Evolutionary conservation across 1,284 basidiomycete species (phyloP).

Genomic region (Thelephora terrestris): DNA sequence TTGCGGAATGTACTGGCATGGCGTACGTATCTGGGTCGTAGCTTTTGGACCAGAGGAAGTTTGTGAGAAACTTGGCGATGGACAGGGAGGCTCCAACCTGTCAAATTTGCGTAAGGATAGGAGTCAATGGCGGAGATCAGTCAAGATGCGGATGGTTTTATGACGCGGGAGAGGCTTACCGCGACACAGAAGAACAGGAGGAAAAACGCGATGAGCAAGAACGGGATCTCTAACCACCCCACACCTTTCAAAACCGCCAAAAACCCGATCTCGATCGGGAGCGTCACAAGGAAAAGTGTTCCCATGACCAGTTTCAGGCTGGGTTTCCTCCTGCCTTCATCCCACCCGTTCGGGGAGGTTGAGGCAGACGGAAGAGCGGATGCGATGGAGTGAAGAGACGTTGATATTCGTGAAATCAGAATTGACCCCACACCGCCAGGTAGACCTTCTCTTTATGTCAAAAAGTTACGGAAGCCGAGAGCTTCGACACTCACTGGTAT

Average conservation of each 20-base stretch:
- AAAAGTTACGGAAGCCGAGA: neutral
- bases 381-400: constrained; percentile 62
- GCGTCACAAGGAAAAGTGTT: constrained; percentile 61
- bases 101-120: neutral
- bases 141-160: neutral
- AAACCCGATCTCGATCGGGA: constrained; percentile 73
- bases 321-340: constrained; percentile 24
- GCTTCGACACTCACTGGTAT: constrained; percentile 52
- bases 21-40: constrained; percentile 93
- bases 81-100: constrained; percentile 65
- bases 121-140: neutral
- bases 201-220: constrained; percentile 57
- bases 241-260: constrained; percentile 52
- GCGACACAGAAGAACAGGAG: constrained; percentile 64
- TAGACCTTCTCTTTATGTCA: constrained; percentile 39
- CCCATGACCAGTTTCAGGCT: constrained; percentile 45
- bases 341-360: constrained; percentile 11
- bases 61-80: constrained; percentile 61
- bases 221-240: constrained; percentile 68
- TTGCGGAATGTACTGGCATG: constrained; percentile 81
- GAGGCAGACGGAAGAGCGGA: constrained; percentile 13
- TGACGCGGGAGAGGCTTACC: constrained; percentile 35
- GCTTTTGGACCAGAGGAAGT: constrained; percentile 72
- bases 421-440: constrained; percentile 88
- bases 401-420: constrained; percentile 85